These are phyloP conservation scores for Apiotrichum laibachii DNA, from an alignment of 1,284 basidiomycete genomes.

Conservation along the genomic window DNA sequence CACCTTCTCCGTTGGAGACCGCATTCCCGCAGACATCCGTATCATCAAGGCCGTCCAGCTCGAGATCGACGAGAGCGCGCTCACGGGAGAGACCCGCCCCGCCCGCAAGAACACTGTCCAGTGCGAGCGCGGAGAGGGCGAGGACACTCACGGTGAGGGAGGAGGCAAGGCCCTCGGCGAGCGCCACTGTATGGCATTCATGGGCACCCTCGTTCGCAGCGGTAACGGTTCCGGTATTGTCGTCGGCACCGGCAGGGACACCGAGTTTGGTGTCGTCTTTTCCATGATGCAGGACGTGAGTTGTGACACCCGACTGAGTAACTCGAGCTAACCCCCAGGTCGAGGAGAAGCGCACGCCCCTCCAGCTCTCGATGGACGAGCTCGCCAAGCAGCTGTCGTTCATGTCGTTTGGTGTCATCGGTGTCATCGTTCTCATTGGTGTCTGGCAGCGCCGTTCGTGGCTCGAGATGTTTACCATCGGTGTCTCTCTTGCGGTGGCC, in stretches of 20 bases:
- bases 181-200: slow-evolving; percentile 84
- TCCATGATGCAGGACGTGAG: slow-evolving; percentile 95
- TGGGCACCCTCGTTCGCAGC: slow-evolving; percentile 94
- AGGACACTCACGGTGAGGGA: slow-evolving; percentile 55
- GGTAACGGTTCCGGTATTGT: slow-evolving; percentile 82
- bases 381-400: slow-evolving; percentile 88
- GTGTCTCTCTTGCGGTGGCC: slow-evolving; percentile 93
- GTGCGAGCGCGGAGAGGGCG: slow-evolving; percentile 52
- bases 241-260: slow-evolving; percentile 81
- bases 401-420: slow-evolving; percentile 88
- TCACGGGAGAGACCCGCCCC: slow-evolving; percentile 89
- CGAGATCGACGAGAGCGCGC: slow-evolving; percentile 90
- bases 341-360: slow-evolving; percentile 86
- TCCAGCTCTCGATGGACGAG: slow-evolving; percentile 95
- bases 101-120: slow-evolving; percentile 66
- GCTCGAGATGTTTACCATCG: slow-evolving; percentile 99
- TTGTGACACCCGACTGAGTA: slow-evolving; percentile 6
- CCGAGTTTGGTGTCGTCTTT: slow-evolving; percentile 95
- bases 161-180: slow-evolving; percentile 71
- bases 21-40: slow-evolving; percentile 89
- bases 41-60: slow-evolving; percentile 74
- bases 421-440: slow-evolving; percentile 87
- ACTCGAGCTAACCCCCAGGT: slow-evolving; percentile 56
- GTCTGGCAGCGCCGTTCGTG: slow-evolving; percentile 81
- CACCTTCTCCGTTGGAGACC: slow-evolving; percentile 80